phyloP scores from a whole-genome alignment of 2,329 filamentous ascomycete genomes.

The Botrytis fragariae region DNA sequence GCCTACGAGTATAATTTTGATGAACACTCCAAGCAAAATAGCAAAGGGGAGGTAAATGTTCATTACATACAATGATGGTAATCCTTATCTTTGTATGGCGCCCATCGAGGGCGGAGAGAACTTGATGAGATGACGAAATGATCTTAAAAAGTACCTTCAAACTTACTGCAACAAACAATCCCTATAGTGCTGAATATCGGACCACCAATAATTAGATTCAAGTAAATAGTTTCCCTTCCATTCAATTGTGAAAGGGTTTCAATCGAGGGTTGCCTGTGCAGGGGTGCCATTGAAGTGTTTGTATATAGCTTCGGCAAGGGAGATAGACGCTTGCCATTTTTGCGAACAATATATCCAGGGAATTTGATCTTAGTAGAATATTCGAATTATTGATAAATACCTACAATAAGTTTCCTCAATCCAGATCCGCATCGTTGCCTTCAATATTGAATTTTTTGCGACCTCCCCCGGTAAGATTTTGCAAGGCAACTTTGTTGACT shows the following conservation, averaged over 20 bases:
- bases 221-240: slow-evolving; percentile 9
- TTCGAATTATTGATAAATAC: slow-evolving; percentile 30
- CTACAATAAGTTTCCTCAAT: slow-evolving; percentile 27
- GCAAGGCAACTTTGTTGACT: slow-evolving; percentile 84
- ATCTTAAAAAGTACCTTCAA: not conserved
- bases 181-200: not conserved
- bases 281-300: slow-evolving; percentile 15
- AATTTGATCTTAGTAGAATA: slow-evolving; percentile 19
- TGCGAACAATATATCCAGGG: slow-evolving; percentile 17
- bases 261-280: slow-evolving; percentile 10
- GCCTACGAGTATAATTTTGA: not conserved
- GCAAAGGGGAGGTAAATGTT: not conserved
- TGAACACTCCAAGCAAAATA: not conserved
- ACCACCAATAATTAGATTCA: slow-evolving; percentile 1
- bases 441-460: slow-evolving; percentile 87
- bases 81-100: slow-evolving; percentile 1
- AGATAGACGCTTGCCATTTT: slow-evolving; percentile 20
- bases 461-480: slow-evolving; percentile 79
- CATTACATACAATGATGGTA: not conserved
- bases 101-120: not conserved
- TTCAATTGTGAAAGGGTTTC: slow-evolving; percentile 13
- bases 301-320: slow-evolving; percentile 20
- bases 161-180: slow-evolving; percentile 3
- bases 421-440: slow-evolving; percentile 60
- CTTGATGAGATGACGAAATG: not conserved